Evolutionary conservation across 1,139 yeast species (phyloP).

Genomic region (Entelexis sorbosivorans): DNA sequence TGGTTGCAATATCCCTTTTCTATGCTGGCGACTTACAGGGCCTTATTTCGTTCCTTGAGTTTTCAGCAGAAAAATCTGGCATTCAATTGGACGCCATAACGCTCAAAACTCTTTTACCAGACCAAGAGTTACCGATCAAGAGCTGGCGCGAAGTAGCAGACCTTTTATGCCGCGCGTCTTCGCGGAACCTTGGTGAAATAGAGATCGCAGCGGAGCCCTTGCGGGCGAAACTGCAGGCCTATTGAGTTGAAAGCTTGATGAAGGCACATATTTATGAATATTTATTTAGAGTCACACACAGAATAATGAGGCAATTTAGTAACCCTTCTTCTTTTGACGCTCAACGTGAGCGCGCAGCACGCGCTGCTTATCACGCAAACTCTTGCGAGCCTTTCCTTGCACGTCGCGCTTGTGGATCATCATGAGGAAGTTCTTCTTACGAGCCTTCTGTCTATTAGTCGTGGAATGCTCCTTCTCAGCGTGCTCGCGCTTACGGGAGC

Average conservation of each 20-base stretch:
- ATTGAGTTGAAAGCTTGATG: not conserved
- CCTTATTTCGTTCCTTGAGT: constrained; percentile 4
- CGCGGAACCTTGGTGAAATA: not conserved
- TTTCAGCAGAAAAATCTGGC: constrained; percentile 3
- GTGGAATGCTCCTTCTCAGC: constrained; percentile 66
- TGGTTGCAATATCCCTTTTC: not conserved
- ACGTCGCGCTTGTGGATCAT: constrained; percentile 91
- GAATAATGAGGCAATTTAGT: not conserved
- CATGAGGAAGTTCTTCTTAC: constrained; percentile 98
- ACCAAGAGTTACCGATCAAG: not conserved
- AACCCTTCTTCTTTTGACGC: constrained; percentile 80
- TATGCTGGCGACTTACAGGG: constrained; percentile 11
- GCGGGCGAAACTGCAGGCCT: not conserved
- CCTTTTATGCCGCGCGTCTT: not conserved
- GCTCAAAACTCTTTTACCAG: not conserved
- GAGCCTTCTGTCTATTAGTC: constrained; percentile 88
- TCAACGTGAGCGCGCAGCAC: constrained; percentile 73
- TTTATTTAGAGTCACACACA: not conserved
- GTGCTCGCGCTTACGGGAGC: constrained; percentile 69
- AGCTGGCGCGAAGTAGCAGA: constrained; percentile 1
- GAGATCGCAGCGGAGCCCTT: not conserved
- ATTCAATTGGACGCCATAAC: not conserved
- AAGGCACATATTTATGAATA: not conserved
- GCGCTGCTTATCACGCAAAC: constrained; percentile 82
- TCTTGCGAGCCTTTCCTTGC: constrained; percentile 84